Conservation (phyloP, 2,329 filamentous ascomycete genomes). For the Metarhizium guizhouense region DNA sequence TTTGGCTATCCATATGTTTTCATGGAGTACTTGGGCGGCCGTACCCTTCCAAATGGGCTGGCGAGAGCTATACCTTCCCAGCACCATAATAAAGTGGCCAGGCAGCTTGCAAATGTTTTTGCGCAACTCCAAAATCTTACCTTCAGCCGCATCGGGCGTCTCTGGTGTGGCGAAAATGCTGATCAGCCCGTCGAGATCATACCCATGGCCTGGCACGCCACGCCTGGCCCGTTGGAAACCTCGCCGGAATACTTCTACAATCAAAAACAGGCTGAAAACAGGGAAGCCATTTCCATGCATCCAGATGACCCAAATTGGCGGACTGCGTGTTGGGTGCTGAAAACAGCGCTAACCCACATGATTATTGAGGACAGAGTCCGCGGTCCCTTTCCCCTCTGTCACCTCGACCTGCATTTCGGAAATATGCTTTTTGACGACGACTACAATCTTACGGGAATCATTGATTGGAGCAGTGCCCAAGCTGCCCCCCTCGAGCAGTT, state of each 20-base stretch:
- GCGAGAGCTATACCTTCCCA: conserved; percentile 11
- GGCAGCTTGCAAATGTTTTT: conserved; percentile 16
- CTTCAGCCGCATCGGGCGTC: conserved; percentile 16
- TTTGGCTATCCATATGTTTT: conserved; percentile 19
- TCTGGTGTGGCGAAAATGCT: conserved; percentile 16
- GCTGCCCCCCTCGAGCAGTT: conserved; percentile 25
- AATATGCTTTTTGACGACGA: conserved; percentile 33
- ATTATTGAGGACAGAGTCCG: conserved; percentile 18
- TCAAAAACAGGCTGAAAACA: conserved; percentile 15
- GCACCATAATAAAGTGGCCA: conserved; percentile 15
- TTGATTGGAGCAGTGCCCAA: conserved; percentile 27
- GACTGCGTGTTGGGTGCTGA: conserved; percentile 23
- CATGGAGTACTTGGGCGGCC: conserved; percentile 15
- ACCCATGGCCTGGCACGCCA: conserved; percentile 12
- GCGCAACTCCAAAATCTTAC: conserved; percentile 16
- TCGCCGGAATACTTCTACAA: conserved; percentile 21
- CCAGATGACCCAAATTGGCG: conserved; percentile 17
- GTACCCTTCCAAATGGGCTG: conserved; percentile 7
- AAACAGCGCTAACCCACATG: conserved; percentile 17
- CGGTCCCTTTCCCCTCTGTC: conserved; percentile 27
- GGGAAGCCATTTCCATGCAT: conserved; percentile 11
- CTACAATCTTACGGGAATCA: conserved; percentile 26
- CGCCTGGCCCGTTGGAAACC: conserved; percentile 16
- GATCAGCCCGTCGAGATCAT: conserved; percentile 16
- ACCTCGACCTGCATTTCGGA: conserved; percentile 24